phyloP scores from a whole-genome alignment of 1,139 yeast species.

The Komagataea norvegica region DNA sequence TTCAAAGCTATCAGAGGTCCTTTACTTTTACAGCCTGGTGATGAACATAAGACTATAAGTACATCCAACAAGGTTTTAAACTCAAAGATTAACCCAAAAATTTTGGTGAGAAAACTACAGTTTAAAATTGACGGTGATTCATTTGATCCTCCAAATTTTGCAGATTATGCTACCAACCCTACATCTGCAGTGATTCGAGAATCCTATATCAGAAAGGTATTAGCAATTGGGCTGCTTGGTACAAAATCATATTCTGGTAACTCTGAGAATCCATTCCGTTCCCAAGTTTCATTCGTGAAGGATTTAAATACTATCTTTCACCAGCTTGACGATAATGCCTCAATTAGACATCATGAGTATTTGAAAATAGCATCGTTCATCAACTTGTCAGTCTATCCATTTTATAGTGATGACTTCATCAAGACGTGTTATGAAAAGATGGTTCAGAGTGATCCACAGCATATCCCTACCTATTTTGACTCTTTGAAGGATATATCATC shows the following conservation, averaged over 20 bases:
- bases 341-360: conserved; percentile 27
- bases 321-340: conserved; percentile 39
- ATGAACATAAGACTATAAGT: conserved; percentile 49
- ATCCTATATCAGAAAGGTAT: conserved; percentile 43
- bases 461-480: conserved; percentile 64
- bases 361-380: conserved; percentile 33
- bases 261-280: conserved; percentile 31
- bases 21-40: conserved; percentile 37
- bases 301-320: conserved; percentile 35
- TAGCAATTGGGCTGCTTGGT: conserved; percentile 46
- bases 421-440: conserved; percentile 58
- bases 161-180: conserved; percentile 31
- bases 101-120: conserved; percentile 44
- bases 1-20: conserved; percentile 63
- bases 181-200: conserved; percentile 35
- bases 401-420: conserved; percentile 58
- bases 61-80: conserved; percentile 45
- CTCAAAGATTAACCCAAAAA: conserved; percentile 49
- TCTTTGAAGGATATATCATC: conserved; percentile 49
- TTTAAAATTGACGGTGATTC: conserved; percentile 40
- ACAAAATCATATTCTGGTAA: conserved; percentile 28
- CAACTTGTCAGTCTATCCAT: conserved; percentile 53
- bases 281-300: conserved; percentile 34
- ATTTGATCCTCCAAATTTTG: conserved; percentile 51
- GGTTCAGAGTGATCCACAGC: conserved; percentile 45